Percentiles rank a stretch among this genome's conserved stretches.
Conservation (phyloP, 1,284 basidiomycete genomes). For the Tilletia indica region DNA sequence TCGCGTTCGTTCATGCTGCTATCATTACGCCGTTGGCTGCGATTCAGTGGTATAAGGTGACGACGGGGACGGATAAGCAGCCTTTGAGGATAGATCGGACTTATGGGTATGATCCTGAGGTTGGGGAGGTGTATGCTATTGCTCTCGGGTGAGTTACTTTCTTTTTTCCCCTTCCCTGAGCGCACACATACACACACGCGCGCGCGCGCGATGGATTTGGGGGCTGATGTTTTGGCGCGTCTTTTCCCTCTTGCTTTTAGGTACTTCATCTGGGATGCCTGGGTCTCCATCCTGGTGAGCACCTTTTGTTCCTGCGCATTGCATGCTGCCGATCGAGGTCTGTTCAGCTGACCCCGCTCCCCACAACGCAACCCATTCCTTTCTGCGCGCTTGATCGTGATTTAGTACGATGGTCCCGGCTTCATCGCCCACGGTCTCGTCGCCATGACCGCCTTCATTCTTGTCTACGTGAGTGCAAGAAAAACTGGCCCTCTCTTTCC, state of each 20-base stretch:
- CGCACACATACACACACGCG: neutral
- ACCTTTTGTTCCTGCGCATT: too few relatives aligned
- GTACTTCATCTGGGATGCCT: slow-evolving; percentile 54
- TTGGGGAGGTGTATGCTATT: slow-evolving; percentile 46
- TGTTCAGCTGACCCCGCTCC: neutral
- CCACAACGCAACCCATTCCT: slow-evolving; percentile 27
- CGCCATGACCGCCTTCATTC: slow-evolving; percentile 47
- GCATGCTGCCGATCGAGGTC: too few relatives aligned
- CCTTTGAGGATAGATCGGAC: slow-evolving; percentile 38
- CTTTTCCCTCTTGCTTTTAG: neutral
- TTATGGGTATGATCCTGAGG: slow-evolving; percentile 49
- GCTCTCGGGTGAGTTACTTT: slow-evolving; percentile 31
- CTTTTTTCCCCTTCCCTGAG: neutral
- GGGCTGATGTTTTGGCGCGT: neutral
- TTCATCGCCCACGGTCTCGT: slow-evolving; percentile 57
- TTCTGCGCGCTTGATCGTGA: neutral
- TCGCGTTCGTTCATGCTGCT: slow-evolving; percentile 45
- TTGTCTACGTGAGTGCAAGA: slow-evolving; percentile 36
- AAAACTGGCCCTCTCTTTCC: too few relatives aligned
- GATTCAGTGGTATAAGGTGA: slow-evolving; percentile 37
- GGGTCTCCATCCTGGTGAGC: slow-evolving; percentile 42
- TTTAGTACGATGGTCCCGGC: slow-evolving; percentile 52
- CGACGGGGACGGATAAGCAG: slow-evolving; percentile 29
- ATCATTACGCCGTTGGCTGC: slow-evolving; percentile 44
- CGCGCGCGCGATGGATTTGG: neutral